phyloP scores from a whole-genome alignment of 371 early-diverging fungal species.

The Lichtheimia ornata region DNA sequence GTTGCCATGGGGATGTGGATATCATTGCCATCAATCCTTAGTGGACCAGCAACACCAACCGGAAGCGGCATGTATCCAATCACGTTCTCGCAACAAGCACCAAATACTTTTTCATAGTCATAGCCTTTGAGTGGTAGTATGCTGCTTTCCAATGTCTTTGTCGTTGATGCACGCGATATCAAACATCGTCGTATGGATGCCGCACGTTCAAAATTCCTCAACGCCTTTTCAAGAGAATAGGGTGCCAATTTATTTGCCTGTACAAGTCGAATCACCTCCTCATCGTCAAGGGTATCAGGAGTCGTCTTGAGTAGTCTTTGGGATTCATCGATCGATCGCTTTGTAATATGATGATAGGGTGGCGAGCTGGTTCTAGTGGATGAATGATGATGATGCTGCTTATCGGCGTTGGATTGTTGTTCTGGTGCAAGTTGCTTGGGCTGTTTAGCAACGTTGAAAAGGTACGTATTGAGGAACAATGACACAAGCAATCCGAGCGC shows the following conservation, averaged over 20 bases:
- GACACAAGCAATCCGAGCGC: slow-evolving; percentile 50
- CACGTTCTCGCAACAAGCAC: slow-evolving; percentile 96
- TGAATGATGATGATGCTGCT: neutral
- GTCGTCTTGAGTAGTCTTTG: slow-evolving; percentile 49
- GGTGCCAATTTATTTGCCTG: slow-evolving; percentile 73
- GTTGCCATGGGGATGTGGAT: slow-evolving; percentile 95
- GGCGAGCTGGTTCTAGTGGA: slow-evolving; percentile 15
- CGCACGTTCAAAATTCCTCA: slow-evolving; percentile 78
- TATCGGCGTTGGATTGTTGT: slow-evolving; percentile 1
- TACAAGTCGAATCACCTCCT: slow-evolving; percentile 75
- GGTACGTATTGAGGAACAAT: slow-evolving; percentile 59
- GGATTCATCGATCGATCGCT: slow-evolving; percentile 58
- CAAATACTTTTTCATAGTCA: slow-evolving; percentile 87
- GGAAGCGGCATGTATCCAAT: slow-evolving; percentile 94
- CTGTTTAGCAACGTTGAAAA: slow-evolving; percentile 57
- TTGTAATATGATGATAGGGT: slow-evolving; percentile 9
- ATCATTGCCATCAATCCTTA: slow-evolving; percentile 76
- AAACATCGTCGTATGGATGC: slow-evolving; percentile 80
- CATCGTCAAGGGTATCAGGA: slow-evolving; percentile 59
- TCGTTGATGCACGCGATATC: slow-evolving; percentile 65
- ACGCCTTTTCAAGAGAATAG: slow-evolving; percentile 83
- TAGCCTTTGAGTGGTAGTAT: slow-evolving; percentile 79
- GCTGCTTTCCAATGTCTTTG: slow-evolving; percentile 64
- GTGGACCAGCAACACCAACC: slow-evolving; percentile 88
- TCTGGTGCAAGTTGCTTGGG: slow-evolving; percentile 16